A percentile compares a stretch with the other conserved stretches of the same genome.
phyloP scores from a whole-genome alignment of 257 asterid genomes.

The Linderniella brevidens region DNA sequence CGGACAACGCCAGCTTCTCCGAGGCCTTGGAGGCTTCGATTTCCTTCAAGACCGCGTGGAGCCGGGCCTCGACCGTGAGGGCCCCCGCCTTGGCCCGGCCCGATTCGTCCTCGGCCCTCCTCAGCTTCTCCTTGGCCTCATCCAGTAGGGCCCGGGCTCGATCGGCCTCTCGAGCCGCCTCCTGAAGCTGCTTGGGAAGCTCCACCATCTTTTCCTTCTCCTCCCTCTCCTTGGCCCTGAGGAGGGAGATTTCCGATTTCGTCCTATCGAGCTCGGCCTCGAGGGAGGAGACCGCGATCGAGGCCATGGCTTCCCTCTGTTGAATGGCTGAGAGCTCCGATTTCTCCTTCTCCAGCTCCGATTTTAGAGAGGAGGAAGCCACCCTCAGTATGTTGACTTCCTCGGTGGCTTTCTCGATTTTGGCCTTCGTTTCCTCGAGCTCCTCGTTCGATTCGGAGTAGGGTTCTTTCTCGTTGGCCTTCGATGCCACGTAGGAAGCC shows the following conservation, averaged over 20 bases:
- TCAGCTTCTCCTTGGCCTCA: conserved; percentile 41
- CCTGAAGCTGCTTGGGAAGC: conserved; percentile 60
- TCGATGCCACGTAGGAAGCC: conserved; percentile 70
- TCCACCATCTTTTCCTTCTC: conserved; percentile 52
- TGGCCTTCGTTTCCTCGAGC: conserved; percentile 60
- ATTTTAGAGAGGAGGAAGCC: conserved; percentile 48
- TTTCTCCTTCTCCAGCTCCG: conserved; percentile 52
- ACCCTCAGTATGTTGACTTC: conserved; percentile 54
- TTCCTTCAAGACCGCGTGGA: conserved; percentile 72
- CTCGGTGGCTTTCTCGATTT: conserved; percentile 38
- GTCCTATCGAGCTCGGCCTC: conserved; percentile 57
- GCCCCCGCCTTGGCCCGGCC: conserved; percentile 63
- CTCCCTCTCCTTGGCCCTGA: conserved; percentile 53
- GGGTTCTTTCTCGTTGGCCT: conserved; percentile 37
- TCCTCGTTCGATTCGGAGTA: conserved; percentile 47
- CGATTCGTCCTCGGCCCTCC: conserved; percentile 57
- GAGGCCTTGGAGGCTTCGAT: conserved; percentile 85
- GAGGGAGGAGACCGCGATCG: conserved; percentile 63
- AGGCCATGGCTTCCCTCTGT: conserved; percentile 86
- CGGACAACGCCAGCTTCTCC: conserved; percentile 74
- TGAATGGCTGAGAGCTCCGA: conserved; percentile 33
- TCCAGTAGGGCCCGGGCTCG: conserved; percentile 32
- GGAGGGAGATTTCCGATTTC: conserved; percentile 36
- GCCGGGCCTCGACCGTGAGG: conserved; percentile 41
- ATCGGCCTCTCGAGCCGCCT: conserved; percentile 60